phyloP scores from a whole-genome alignment of 2,329 filamentous ascomycete genomes.

The Oidium heveae region DNA sequence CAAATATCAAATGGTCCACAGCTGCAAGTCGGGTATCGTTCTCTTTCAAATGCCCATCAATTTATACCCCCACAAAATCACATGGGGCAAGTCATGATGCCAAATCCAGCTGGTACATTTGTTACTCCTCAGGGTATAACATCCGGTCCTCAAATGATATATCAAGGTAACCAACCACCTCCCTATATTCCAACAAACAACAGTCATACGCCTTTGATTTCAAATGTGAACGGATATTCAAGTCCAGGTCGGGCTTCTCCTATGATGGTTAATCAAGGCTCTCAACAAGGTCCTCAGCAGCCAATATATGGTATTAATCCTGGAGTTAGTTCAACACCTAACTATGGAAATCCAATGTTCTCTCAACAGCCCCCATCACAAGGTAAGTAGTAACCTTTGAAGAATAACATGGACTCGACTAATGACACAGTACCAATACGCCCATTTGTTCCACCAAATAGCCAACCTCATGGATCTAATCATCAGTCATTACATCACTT shows the following conservation, averaged over 20 bases:
- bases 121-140: constrained; percentile 52
- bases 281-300: constrained; percentile 59
- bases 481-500: constrained; percentile 37
- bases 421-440: constrained; percentile 28
- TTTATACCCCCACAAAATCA: constrained; percentile 47
- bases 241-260: constrained; percentile 67
- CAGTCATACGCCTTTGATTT: constrained; percentile 30
- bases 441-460: constrained; percentile 28
- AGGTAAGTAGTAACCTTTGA: constrained; percentile 27
- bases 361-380: constrained; percentile 46
- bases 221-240: constrained; percentile 55
- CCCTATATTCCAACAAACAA: constrained; percentile 37
- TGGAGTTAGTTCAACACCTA: constrained; percentile 41
- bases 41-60: constrained; percentile 44
- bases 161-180: constrained; percentile 31
- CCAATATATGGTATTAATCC: constrained; percentile 48
- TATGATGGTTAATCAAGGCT: constrained; percentile 88
- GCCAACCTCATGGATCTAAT: constrained; percentile 35
- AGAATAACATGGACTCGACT: background rate
- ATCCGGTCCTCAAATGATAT: constrained; percentile 59
- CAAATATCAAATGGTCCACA: constrained; percentile 43
- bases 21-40: constrained; percentile 39
- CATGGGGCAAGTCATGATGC: constrained; percentile 72
- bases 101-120: constrained; percentile 41
- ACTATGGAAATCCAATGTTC: constrained; percentile 33